These are phyloP conservation scores for Mycena sp. DNA, from an alignment of 1,284 basidiomycete genomes.

Conservation along the genomic window DNA sequence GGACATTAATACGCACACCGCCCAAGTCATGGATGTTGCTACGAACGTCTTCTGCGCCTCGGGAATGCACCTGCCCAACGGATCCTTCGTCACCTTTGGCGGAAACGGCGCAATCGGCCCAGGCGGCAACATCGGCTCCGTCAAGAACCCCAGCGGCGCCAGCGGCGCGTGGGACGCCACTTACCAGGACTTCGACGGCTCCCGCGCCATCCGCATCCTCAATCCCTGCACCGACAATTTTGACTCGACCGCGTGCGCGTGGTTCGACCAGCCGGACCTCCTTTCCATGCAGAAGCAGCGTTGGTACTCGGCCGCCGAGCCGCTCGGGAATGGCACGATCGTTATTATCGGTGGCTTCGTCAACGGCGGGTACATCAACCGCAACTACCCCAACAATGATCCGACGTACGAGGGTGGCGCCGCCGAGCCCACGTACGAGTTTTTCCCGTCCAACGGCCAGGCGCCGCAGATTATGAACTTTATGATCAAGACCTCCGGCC, in stretches of 20 bases:
- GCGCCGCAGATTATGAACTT: conserved; percentile 77
- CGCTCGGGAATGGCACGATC: conserved; percentile 72
- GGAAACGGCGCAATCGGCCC: conserved; percentile 83
- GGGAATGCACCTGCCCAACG: conserved; percentile 68
- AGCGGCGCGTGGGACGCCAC: conserved; percentile 64
- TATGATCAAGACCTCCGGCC: conserved; percentile 83
- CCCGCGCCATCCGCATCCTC: conserved; percentile 75
- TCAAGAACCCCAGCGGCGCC: conserved; percentile 52
- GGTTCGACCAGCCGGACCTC: conserved; percentile 77
- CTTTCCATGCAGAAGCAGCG: conserved; percentile 76
- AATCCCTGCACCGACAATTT: conserved; percentile 73
- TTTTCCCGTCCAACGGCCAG: conserved; percentile 76
- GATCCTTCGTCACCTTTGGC: conserved; percentile 66
- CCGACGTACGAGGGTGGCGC: conserved; percentile 72
- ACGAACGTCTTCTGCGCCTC: conserved; percentile 89
- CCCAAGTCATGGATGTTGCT: conserved; percentile 72
- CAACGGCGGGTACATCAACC: conserved; percentile 90
- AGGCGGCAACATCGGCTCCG: conserved; percentile 71
- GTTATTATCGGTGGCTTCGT: conserved; percentile 85
- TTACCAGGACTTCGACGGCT: conserved; percentile 75
- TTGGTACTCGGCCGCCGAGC: conserved; percentile 91
- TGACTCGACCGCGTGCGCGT: conserved; percentile 67
- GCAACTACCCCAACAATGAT: conserved; percentile 78
- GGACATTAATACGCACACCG: conserved; percentile 49
- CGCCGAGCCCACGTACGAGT: conserved; percentile 79